These are phyloP conservation scores for Tilletiopsis washingtonensis DNA, from an alignment of 1,284 basidiomycete species.

Conservation along the genomic window DNA sequence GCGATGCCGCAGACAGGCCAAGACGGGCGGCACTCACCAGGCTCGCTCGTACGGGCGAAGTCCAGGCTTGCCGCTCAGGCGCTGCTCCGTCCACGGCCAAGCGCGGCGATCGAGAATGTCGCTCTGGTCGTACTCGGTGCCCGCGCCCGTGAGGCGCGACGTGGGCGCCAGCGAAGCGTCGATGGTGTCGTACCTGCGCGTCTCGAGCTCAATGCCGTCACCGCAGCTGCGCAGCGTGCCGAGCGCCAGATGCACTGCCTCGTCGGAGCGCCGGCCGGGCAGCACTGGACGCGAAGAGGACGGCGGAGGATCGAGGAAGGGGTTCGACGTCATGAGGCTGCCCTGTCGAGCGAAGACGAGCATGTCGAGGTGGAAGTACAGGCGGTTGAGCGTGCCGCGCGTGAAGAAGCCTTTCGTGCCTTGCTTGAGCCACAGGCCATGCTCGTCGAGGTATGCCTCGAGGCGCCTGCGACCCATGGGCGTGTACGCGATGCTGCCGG, in stretches of 20 bases:
- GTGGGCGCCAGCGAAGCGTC: not conserved
- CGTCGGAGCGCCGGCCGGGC: not conserved
- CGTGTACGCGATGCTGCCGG: conserved; percentile 65
- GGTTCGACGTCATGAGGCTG: too few relatives aligned
- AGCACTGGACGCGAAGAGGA: too few relatives aligned
- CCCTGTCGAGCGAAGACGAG: conserved; percentile 54
- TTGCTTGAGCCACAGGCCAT: conserved; percentile 56
- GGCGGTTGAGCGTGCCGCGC: conserved; percentile 64
- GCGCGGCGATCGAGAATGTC: conserved; percentile 4
- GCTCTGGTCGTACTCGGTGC: conserved; percentile 3
- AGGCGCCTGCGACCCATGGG: conserved; percentile 62
- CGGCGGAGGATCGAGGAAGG: not conserved
- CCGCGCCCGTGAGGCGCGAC: conserved; percentile 5
- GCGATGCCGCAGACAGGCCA: too few relatives aligned
- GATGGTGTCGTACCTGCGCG: not conserved
- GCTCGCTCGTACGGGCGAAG: not conserved
- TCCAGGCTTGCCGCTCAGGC: not conserved
- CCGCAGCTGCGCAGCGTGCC: not conserved
- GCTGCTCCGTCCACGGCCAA: conserved; percentile 9
- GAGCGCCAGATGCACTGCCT: not conserved
- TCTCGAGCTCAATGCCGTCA: not conserved
- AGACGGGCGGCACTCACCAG: not conserved
- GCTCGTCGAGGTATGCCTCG: conserved; percentile 60
- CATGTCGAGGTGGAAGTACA: conserved; percentile 67
- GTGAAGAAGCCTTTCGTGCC: conserved; percentile 57